These are phyloP conservation scores for Scheffersomyces quercinus DNA, from an alignment of 1,139 yeast genomes.

Conservation along the genomic window DNA sequence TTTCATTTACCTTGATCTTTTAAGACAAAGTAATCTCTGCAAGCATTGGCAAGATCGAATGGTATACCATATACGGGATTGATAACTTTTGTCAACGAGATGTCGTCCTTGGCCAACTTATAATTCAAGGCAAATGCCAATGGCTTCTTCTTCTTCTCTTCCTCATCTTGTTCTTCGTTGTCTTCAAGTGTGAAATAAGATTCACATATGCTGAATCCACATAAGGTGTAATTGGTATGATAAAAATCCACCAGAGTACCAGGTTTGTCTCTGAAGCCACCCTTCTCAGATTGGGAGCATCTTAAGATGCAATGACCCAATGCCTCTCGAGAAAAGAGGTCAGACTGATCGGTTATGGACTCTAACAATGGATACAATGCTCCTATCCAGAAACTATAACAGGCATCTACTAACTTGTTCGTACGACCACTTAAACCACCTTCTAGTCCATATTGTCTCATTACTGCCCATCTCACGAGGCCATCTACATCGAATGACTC, in stretches of 20 bases:
- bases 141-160: constrained; percentile 11
- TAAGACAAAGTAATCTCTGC: constrained; percentile 13
- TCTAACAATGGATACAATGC: constrained; percentile 70
- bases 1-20: too few species aligned
- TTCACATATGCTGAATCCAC: constrained; percentile 76
- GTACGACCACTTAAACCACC: constrained; percentile 91
- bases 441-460: constrained; percentile 69
- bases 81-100: constrained; percentile 30
- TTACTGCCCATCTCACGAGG: constrained; percentile 64
- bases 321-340: constrained; percentile 52
- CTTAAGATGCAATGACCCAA: constrained; percentile 66
- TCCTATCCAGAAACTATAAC: constrained; percentile 97
- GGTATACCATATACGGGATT: constrained; percentile 74
- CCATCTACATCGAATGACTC: constrained; percentile 35
- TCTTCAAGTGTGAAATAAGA: constrained; percentile 39
- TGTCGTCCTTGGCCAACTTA: constrained; percentile 9
- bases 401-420: constrained; percentile 92
- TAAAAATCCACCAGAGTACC: constrained; percentile 79
- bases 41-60: constrained; percentile 20
- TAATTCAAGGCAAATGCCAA: constrained; percentile 31
- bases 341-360: constrained; percentile 31
- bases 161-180: background rate
- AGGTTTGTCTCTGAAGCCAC: constrained; percentile 91
- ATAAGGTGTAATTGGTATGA: constrained; percentile 82
- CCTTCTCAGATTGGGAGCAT: constrained; percentile 68